phyloP scores from a whole-genome alignment of 225 moss, liverwort and hornwort genomes.

The Sphagnum tenellum region DNA sequence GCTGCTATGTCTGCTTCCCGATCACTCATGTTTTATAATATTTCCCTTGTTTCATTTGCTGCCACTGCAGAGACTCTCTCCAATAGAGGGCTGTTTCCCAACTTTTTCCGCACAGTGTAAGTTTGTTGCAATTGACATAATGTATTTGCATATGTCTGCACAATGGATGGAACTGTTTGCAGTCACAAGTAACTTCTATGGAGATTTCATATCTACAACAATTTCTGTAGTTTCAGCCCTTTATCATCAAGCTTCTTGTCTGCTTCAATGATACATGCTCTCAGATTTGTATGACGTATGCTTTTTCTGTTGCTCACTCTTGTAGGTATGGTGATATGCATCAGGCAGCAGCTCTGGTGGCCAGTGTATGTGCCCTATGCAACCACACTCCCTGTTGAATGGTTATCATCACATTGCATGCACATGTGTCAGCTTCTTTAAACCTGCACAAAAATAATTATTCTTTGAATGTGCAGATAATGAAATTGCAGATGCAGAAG shows the following conservation, averaged over 20 bases:
- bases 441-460: no score
- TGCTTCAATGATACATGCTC: no score
- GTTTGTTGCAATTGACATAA: background rate
- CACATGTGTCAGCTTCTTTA: no score
- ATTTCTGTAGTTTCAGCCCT: no score
- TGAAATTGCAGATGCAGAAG: conserved; percentile 44
- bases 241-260: no score
- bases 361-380: conserved; percentile 51
- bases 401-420: no score
- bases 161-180: no score
- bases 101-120: conserved; percentile 90
- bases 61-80: conserved; percentile 79
- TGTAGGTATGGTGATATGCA: conserved; percentile 74
- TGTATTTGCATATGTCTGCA: no score
- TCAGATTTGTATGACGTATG: no score
- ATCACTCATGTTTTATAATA: conserved; percentile 31
- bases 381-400: no score
- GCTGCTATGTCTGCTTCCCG: conserved; percentile 66
- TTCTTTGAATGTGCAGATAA: conserved; percentile 34
- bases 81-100: conserved; percentile 40
- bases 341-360: conserved; percentile 74
- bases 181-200: no score
- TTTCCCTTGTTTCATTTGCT: conserved; percentile 72
- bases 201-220: no score
- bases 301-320: background rate